A percentile compares a stretch with the other conserved stretches of the same genome.
Conservation (phyloP, 1,139 yeast genomes). For the Nakaseomyces uthaithaninus region DNA sequence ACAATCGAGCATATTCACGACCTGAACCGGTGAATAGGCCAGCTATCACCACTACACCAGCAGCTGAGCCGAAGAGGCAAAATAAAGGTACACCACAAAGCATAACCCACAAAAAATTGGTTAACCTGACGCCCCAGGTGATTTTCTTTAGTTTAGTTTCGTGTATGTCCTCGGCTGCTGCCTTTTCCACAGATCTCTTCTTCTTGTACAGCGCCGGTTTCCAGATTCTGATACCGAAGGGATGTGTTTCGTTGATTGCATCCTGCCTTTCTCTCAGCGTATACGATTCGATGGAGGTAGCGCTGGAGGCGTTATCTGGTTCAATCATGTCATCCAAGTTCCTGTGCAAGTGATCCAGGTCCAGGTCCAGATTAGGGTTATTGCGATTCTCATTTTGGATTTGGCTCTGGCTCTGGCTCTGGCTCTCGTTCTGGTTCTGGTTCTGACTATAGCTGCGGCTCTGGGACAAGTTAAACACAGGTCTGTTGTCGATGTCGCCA, state of each 20-base stretch:
- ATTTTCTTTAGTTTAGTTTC: slow-evolving; percentile 47
- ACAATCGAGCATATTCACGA: slow-evolving; percentile 50
- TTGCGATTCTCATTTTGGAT: no score
- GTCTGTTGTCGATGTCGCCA: no score
- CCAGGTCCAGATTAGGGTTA: no score
- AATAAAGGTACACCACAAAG: slow-evolving; percentile 62
- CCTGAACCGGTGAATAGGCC: slow-evolving; percentile 43
- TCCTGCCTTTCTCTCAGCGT: slow-evolving; percentile 91
- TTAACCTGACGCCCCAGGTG: slow-evolving; percentile 54
- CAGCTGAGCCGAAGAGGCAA: slow-evolving; percentile 43
- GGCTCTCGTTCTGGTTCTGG: no score
- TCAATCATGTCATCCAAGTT: slow-evolving; percentile 30
- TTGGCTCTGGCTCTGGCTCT: no score
- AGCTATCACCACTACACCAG: slow-evolving; percentile 38
- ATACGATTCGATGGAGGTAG: slow-evolving; percentile 68
- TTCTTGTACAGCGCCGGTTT: slow-evolving; percentile 95
- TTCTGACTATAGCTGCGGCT: no score
- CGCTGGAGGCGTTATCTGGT: slow-evolving; percentile 40
- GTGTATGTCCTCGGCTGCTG: slow-evolving; percentile 92
- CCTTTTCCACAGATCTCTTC: slow-evolving; percentile 79
- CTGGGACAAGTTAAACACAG: no score
- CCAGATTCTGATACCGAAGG: slow-evolving; percentile 97
- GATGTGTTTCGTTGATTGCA: slow-evolving; percentile 93
- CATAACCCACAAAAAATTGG: slow-evolving; percentile 70
- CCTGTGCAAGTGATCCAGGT: slow-evolving; percentile 28